Percentiles rank a stretch among this genome's conserved stretches.
phyloP scores from a whole-genome alignment of 2,329 filamentous ascomycete species.

The Fusarium sp. region DNA sequence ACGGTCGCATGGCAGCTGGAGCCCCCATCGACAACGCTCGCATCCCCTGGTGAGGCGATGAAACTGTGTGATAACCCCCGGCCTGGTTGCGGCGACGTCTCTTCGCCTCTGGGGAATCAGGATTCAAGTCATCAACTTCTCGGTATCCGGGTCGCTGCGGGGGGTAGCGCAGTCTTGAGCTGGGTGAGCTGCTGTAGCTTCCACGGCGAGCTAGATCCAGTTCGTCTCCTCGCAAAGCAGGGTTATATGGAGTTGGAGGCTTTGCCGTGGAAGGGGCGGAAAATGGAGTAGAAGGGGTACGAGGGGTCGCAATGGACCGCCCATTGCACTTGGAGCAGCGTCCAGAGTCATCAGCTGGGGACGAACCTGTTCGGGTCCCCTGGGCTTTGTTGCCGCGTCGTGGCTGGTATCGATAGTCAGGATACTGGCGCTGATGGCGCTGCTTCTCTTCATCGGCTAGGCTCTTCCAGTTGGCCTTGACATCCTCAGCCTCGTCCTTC shows the following conservation, averaged over 20 bases:
- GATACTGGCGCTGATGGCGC: slow-evolving; percentile 87
- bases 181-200: slow-evolving; percentile 42
- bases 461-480: slow-evolving; percentile 85
- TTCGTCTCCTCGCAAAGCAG: slow-evolving; percentile 37
- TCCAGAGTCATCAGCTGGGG: slow-evolving; percentile 58
- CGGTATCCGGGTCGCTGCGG: slow-evolving; percentile 38
- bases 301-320: slow-evolving; percentile 67
- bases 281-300: slow-evolving; percentile 63
- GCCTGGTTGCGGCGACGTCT: slow-evolving; percentile 65
- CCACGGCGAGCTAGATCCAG: slow-evolving; percentile 40
- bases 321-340: slow-evolving; percentile 77
- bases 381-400: slow-evolving; percentile 62
- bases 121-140: slow-evolving; percentile 51
- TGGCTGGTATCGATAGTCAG: slow-evolving; percentile 93
- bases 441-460: slow-evolving; percentile 93
- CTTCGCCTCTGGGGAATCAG: slow-evolving; percentile 62
- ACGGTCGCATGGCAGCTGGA: slow-evolving; percentile 31
- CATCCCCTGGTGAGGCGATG: slow-evolving; percentile 21
- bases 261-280: slow-evolving; percentile 48
- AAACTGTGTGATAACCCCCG: slow-evolving; percentile 46
- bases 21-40: slow-evolving; percentile 38
- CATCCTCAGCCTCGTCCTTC: slow-evolving; percentile 75
- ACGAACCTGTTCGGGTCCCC: slow-evolving; percentile 45
- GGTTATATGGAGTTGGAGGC: slow-evolving; percentile 36
- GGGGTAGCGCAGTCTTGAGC: slow-evolving; percentile 34